Evolutionary conservation across 768 basidiomycete genomes (phyloP), one percentile per base, ranked within the genome.

Genomic region (Astraeus odoratus): DNA sequence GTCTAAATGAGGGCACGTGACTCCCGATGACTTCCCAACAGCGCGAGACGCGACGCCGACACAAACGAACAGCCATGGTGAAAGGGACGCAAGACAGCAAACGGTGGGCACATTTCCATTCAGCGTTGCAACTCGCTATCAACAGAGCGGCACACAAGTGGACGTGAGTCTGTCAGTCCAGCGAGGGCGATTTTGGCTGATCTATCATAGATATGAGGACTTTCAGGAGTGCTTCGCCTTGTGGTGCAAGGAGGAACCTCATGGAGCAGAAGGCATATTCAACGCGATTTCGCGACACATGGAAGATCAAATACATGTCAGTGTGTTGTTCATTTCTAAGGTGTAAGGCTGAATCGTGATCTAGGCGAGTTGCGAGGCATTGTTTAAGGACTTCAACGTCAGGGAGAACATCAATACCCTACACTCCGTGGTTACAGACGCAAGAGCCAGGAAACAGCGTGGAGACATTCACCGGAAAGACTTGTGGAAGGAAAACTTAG

Each of bases 201-300:
- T 15, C 44, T 26, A 22, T 33, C 31, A 23, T 8, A 76, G 74
- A 33, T 74, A 70, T 46, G 74, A 75, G 49, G 73, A 74, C 52
- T 74, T 74, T 51, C 69, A 74, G 25, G 77, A 83, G 65, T 84
- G 81, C 56, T 84, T 83, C 53, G 70, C 80, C 5, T 59, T 77
- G 23, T 83, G 78, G 58, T 78, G 76, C 24, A 76, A 82, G 51
- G 80, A 83, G 51, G 79, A 81, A 48, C 77, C 75, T 47, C 78
- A 81, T 42, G 75, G 78, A 9, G 74, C 80, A 1, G 70, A 72
- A 23, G 75, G 74, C 3, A 78, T 77, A 1, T 83, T 73, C 56
- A 80, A 80, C 44, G 78, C 76, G 15, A 78, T 89, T 15, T 78
- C 84, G 5, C 71, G 78, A 50, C 83, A 84, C 43, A 82, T 87